Percentiles rank a stretch among this genome's conserved stretches.
phyloP scores from a whole-genome alignment of 495 filamentous ascomycete species.

The Aspergillus indologenus region DNA sequence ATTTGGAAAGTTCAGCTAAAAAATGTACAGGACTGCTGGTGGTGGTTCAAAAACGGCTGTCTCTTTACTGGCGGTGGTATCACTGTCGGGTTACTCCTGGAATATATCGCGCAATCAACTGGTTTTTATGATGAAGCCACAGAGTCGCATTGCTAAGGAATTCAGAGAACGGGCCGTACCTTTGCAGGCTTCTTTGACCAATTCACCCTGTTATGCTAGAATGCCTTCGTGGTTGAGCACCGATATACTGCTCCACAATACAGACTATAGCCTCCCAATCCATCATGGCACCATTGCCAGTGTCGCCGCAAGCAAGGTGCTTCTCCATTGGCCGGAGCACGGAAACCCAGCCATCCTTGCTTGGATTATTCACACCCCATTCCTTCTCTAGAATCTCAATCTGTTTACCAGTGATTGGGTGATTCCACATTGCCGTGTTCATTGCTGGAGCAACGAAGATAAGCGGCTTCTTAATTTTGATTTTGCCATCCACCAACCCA shows the following conservation, averaged over 20 bases:
- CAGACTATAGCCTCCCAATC: constrained; percentile 70
- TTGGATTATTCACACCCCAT: constrained; percentile 54
- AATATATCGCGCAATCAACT: constrained; percentile 51
- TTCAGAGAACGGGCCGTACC: not conserved
- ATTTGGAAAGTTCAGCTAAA: constrained; percentile 85
- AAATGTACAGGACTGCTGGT: constrained; percentile 85
- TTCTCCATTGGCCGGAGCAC: constrained; percentile 69
- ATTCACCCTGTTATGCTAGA: not conserved
- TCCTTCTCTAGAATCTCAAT: constrained; percentile 66
- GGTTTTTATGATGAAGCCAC: constrained; percentile 28
- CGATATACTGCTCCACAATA: constrained; percentile 47
- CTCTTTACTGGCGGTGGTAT: constrained; percentile 68
- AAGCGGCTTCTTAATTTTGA: constrained; percentile 23
- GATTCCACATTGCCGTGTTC: constrained; percentile 89
- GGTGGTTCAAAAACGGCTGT: constrained; percentile 86
- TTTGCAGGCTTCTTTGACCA: not conserved
- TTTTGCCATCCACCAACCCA: constrained; percentile 49
- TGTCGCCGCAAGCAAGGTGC: constrained; percentile 76
- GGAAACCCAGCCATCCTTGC: constrained; percentile 66
- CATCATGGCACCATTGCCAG: constrained; percentile 72
- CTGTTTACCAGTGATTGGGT: constrained; percentile 75
- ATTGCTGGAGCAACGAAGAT: constrained; percentile 59
- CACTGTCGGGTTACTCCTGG: constrained; percentile 57
- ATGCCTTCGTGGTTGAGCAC: not conserved
- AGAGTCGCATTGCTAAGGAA: not conserved